A percentile compares a stretch with the other conserved stretches of the same genome.
phyloP scores from a whole-genome alignment of 2,329 filamentous ascomycete genomes.

The Cladophialophora bantiana region DNA sequence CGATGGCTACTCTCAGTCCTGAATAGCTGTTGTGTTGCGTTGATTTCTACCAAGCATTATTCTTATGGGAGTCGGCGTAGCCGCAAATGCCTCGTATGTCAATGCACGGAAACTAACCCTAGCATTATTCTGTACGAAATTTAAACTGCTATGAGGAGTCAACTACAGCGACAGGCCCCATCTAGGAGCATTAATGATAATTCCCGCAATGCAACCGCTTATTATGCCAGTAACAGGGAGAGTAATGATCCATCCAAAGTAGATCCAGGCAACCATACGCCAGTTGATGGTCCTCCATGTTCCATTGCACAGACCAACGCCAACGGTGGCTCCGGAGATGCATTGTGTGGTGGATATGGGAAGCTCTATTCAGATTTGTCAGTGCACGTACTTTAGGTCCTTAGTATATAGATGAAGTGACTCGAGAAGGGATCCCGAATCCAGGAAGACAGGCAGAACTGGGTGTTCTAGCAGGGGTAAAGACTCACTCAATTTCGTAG shows the following conservation, averaged over 20 bases:
- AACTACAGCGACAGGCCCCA: conserved; percentile 41
- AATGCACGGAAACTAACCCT: too few species aligned
- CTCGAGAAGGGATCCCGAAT: background rate
- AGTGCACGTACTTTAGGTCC: too few species aligned
- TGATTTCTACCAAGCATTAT: too few species aligned
- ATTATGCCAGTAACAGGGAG: conserved; percentile 67
- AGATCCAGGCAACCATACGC: conserved; percentile 71
- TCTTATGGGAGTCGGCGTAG: too few species aligned
- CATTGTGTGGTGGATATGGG: conserved; percentile 82
- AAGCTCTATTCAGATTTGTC: conserved; percentile 48
- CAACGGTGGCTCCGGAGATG: conserved; percentile 72
- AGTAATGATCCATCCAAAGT: conserved; percentile 71
- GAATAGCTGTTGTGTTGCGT: too few species aligned
- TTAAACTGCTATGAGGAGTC: conserved; percentile 1
- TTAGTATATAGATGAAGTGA: too few species aligned
- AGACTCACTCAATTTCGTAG: conserved; percentile 68
- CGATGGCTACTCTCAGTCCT: too few species aligned
- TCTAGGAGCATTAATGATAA: conserved; percentile 66
- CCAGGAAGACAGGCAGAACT: background rate
- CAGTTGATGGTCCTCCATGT: conserved; percentile 75
- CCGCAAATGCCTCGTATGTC: too few species aligned
- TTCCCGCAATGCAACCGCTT: conserved; percentile 60
- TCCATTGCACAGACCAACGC: conserved; percentile 68
- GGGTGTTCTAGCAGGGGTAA: background rate
- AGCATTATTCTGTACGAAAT: background rate